Conservation (phyloP, 176 grass and related monocot genomes). For the Avena atlantica region DNA sequence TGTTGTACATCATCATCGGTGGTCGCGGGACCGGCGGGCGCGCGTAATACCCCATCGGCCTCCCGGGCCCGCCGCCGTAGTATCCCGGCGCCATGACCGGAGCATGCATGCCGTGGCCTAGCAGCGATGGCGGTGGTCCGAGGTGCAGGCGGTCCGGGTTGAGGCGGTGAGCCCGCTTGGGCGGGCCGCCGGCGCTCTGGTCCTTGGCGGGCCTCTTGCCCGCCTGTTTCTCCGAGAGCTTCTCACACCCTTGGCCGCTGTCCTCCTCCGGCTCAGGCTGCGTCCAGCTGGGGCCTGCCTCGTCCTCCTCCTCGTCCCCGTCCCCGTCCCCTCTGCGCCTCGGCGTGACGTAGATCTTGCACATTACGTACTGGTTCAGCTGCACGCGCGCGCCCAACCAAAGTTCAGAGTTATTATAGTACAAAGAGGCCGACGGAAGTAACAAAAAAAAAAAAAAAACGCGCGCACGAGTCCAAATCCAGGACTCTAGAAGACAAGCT, state of each 20-base stretch:
- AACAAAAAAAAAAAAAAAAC: neutral
- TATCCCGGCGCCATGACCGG: neutral
- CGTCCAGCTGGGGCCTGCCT: neutral
- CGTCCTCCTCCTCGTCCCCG: neutral
- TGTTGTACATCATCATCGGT: neutral
- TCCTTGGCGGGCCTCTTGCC: slow-evolving; percentile 40
- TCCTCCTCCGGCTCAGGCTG: neutral
- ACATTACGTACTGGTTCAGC: slow-evolving; percentile 35
- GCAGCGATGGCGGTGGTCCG: neutral
- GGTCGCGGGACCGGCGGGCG: neutral
- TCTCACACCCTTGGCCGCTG: no score
- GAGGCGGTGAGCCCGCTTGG: neutral
- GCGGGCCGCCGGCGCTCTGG: neutral
- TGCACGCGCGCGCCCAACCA: slow-evolving; percentile 14
- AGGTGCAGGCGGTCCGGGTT: neutral
- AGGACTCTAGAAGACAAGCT: neutral
- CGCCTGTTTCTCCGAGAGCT: slow-evolving; percentile 16
- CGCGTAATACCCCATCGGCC: neutral
- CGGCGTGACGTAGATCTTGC: slow-evolving; percentile 31
- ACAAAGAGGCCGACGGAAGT: neutral
- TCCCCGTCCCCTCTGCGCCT: neutral
- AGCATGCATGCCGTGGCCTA: neutral
- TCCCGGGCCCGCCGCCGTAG: neutral
- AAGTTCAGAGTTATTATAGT: neutral
- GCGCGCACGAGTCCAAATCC: no score